These are phyloP conservation scores for Apiospora phragmitis DNA, from an alignment of 2,329 filamentous ascomycete genomes.

Conservation along the genomic window DNA sequence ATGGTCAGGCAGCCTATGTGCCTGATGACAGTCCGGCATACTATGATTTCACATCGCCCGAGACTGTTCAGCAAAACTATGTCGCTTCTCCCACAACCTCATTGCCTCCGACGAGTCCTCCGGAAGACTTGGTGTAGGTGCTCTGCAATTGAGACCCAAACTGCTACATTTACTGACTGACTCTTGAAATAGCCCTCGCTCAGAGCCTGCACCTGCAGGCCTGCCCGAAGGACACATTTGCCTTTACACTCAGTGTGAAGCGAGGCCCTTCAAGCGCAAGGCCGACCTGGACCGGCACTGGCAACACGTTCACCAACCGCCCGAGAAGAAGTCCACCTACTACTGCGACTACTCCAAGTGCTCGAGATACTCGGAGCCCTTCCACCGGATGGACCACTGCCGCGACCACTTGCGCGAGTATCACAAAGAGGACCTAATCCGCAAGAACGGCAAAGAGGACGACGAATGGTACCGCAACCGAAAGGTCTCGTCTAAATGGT, in stretches of 20 bases:
- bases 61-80: not conserved
- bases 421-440: constrained; percentile 50
- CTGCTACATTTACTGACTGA: not conserved
- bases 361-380: constrained; percentile 44
- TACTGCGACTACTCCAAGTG: constrained; percentile 55
- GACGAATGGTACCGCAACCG: constrained; percentile 41
- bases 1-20: not conserved
- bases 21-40: not conserved
- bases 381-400: constrained; percentile 57
- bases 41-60: not conserved
- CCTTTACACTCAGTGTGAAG: constrained; percentile 36
- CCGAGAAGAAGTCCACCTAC: constrained; percentile 42
- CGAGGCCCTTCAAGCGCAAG: constrained; percentile 49
- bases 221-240: not conserved
- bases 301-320: constrained; percentile 46
- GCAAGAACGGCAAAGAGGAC: constrained; percentile 26
- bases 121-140: not conserved
- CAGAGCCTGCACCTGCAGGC: not conserved
- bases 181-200: not conserved
- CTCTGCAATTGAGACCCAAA: not conserved
- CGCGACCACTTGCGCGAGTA: constrained; percentile 57
- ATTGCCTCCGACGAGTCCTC: not conserved
- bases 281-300: constrained; percentile 58
- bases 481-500: constrained; percentile 45
- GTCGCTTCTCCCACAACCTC: not conserved